Base-by-base conservation (phyloP, 495 filamentous ascomycete species). In the Trypethelium eluteriae region DNA sequence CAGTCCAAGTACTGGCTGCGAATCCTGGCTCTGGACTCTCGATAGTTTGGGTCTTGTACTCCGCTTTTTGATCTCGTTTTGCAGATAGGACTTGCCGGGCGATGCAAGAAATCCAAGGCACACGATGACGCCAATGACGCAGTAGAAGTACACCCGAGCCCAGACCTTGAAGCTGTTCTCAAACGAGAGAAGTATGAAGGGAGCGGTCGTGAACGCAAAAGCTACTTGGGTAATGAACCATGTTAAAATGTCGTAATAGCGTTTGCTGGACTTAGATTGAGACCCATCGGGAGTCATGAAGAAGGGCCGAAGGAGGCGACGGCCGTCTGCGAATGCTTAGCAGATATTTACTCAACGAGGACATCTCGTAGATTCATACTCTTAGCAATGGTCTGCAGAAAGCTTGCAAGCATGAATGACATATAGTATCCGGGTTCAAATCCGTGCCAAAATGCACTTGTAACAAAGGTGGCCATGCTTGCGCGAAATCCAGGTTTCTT, bases 351-450 rank as follows among this genome's bases (percentile, higher is more conserved):
- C 39, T 62, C 50, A 9, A 38, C 10, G 39, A 14, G 39, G 44
- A 39, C 39, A 50, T 65, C 36, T 12, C 63, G 71, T 49, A 72
- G 63, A 69, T 64, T 50, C 64, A 39, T 82, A 96, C 93, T 90
- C 80, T 98, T 98, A 10, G 95, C 95, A 38, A 88, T 87, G 2
- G 90, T 95, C 76, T 98, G 94, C 47, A 96, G 82, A 69, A 98
- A 90, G 25, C 89, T 89, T 2, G 90, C 94, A 25, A 96, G 82
- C 63, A 97, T 77, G 68, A 98, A 98, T 9, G 90, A 82, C 62
- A 98, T 74, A 76, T 98, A 98, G 76, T 98, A 98, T 4, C 94
- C 94, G 0, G 95, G 94, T 69, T 94, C 94, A 79, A 98, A 97
- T 18, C 94, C 94, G 75, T 98, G 94, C 94, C 94, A 98, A 74